These are phyloP conservation scores for Apiotrichum sp. DNA, from an alignment of 1,284 basidiomycete genomes.

Conservation along the genomic window DNA sequence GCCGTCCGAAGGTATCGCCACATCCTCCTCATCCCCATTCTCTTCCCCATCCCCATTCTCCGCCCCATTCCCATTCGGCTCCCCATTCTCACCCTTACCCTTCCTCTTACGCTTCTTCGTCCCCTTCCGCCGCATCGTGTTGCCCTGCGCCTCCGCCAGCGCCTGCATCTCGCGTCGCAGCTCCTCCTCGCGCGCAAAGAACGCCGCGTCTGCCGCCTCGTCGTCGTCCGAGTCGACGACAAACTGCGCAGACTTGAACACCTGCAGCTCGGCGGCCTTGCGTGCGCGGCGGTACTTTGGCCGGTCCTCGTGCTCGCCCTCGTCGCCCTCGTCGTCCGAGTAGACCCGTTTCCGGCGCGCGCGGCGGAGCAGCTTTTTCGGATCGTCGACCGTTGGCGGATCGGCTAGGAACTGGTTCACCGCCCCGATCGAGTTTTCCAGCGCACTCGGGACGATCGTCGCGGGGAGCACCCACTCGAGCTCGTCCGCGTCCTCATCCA, in stretches of 20 bases:
- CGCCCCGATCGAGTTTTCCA: slow-evolving; percentile 30
- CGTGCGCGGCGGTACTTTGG: slow-evolving; percentile 30
- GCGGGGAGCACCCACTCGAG: slow-evolving; percentile 33
- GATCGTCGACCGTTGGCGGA: slow-evolving; percentile 23
- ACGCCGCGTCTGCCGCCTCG: slow-evolving; percentile 51
- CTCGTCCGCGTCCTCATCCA: slow-evolving; percentile 11
- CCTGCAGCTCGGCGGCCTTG: slow-evolving; percentile 55
- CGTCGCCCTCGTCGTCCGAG: slow-evolving; percentile 65
- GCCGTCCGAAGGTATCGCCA: no score
- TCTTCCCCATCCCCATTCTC: neutral
- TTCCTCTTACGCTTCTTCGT: slow-evolving; percentile 38
- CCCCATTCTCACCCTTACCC: slow-evolving; percentile 12
- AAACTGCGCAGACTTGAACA: slow-evolving; percentile 81
- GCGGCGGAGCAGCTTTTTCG: slow-evolving; percentile 28
- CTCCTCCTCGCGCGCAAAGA: slow-evolving; percentile 67
- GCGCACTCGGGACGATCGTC: slow-evolving; percentile 22
- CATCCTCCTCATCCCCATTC: no score
- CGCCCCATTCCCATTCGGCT: slow-evolving; percentile 1
- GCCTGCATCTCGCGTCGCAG: slow-evolving; percentile 53
- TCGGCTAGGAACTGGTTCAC: slow-evolving; percentile 30
- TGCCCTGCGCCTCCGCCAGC: slow-evolving; percentile 49
- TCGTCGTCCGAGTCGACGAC: slow-evolving; percentile 80
- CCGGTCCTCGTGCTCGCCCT: slow-evolving; percentile 1
- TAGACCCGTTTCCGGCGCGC: slow-evolving; percentile 36
- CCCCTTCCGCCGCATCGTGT: slow-evolving; percentile 22